These are phyloP conservation scores for Terana coerulea DNA, from an alignment of 768 basidiomycete genomes.

Conservation along the genomic window DNA sequence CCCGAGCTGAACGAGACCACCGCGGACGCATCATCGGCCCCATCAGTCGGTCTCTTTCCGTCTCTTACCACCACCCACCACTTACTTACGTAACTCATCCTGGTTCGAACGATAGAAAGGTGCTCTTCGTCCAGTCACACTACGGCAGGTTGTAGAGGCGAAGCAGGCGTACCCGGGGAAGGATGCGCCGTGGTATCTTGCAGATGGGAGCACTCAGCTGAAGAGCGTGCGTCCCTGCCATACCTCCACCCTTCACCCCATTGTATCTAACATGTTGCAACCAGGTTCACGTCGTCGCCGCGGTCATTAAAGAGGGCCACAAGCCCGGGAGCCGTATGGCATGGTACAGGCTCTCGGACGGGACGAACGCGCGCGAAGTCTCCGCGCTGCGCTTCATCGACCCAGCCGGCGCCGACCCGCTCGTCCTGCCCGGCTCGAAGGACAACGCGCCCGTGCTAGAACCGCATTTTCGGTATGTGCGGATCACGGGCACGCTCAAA, in stretches of 20 bases:
- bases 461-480: background rate
- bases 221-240: constrained; percentile 23
- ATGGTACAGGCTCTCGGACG: constrained; percentile 33
- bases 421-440: background rate
- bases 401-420: no score
- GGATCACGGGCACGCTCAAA: constrained; percentile 18
- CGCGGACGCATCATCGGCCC: no score
- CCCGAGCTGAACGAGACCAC: no score
- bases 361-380: constrained; percentile 21
- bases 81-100: no score
- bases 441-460: no score
- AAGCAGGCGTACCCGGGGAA: constrained; percentile 33
- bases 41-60: no score
- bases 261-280: background rate
- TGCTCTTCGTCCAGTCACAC: constrained; percentile 47
- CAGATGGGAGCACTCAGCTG: constrained; percentile 36
- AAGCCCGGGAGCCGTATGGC: background rate
- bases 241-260: constrained; percentile 35
- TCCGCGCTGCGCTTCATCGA: background rate
- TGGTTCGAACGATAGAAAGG: no score
- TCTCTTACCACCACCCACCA: no score
- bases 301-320: constrained; percentile 25
- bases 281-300: constrained; percentile 52
- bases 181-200: constrained; percentile 39
- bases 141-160: constrained; percentile 49